phyloP scores from a whole-genome alignment of 495 filamentous ascomycete genomes.

The Clavariopsis aquatica region DNA sequence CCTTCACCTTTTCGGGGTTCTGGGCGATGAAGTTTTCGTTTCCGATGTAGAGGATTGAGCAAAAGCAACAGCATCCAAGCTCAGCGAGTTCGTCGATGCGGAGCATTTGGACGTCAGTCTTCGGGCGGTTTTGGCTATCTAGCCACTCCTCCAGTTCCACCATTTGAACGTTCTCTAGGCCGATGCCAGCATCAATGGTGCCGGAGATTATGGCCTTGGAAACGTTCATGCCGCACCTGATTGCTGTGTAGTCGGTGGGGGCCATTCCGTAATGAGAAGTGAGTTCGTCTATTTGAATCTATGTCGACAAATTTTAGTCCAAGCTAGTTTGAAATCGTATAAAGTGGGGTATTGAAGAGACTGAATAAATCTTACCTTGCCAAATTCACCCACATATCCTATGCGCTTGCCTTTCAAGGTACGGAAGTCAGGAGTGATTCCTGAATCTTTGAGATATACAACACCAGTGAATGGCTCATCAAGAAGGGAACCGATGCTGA shows the following conservation, averaged over 20 bases:
- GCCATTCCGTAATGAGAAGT: conserved; percentile 73
- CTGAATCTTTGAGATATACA: conserved; percentile 67
- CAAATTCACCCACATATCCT: conserved; percentile 72
- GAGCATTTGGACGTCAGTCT: conserved; percentile 68
- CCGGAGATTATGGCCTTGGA: conserved; percentile 66
- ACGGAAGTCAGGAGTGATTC: conserved; percentile 65
- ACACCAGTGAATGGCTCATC: conserved; percentile 74
- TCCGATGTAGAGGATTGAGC: conserved; percentile 70
- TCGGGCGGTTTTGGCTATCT: conserved; percentile 57
- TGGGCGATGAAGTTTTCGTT: conserved; percentile 64
- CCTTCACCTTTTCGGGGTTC: conserved; percentile 59
- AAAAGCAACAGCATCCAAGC: conserved; percentile 75
- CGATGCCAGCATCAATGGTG: conserved; percentile 68
- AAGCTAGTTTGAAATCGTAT: too few species aligned
- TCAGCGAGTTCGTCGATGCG: conserved; percentile 73
- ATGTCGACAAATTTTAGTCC: too few species aligned
- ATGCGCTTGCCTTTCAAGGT: conserved; percentile 67
- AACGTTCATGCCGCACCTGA: conserved; percentile 66
- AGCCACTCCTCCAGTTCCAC: conserved; percentile 73
- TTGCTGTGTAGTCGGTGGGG: conserved; percentile 66
- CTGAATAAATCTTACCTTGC: too few species aligned
- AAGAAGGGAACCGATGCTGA: conserved; percentile 66
- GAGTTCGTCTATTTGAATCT: conserved; percentile 74
- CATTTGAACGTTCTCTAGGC: conserved; percentile 73
- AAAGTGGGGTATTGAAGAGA: too few species aligned